A percentile compares a stretch with the other conserved stretches of the same genome.
These are phyloP conservation scores for Thalia dealbata DNA, from an alignment of 176 grass and related monocot genomes.

Conservation along the genomic window DNA sequence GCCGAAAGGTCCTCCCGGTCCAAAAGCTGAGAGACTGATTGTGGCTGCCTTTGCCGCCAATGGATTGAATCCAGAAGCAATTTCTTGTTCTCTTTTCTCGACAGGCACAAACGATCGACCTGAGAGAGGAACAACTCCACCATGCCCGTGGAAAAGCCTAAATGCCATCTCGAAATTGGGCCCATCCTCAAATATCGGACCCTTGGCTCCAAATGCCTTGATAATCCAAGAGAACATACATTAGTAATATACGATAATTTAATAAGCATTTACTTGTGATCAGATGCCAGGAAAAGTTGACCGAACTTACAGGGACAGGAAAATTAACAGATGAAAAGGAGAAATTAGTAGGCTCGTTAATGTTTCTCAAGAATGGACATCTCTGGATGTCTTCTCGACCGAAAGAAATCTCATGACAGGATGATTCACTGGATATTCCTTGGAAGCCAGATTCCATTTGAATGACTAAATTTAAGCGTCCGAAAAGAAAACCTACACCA, in stretches of 20 bases:
- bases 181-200: constrained; percentile 95
- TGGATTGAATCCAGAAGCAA: constrained; percentile 50
- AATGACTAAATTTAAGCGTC: neutral
- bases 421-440: constrained; percentile 27
- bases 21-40: constrained; percentile 81
- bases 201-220: constrained; percentile 72
- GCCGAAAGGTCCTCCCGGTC: constrained; percentile 54
- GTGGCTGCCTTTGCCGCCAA: constrained; percentile 87
- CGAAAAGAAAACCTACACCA: neutral
- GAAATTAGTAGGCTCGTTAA: constrained; percentile 82
- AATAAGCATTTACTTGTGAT: constrained; percentile 12
- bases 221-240: constrained; percentile 9
- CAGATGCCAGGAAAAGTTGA: neutral
- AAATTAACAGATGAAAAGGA: constrained; percentile 47
- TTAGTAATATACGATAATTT: neutral
- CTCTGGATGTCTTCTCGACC: constrained; percentile 59
- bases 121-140: constrained; percentile 78
- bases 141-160: constrained; percentile 82
- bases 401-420: constrained; percentile 35
- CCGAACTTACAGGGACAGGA: constrained; percentile 44
- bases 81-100: constrained; percentile 29
- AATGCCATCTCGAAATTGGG: constrained; percentile 95
- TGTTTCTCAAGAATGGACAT: constrained; percentile 94
- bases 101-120: constrained; percentile 45
- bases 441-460: constrained; percentile 56